Evolutionary conservation across 2,329 filamentous ascomycete species (phyloP).

Genomic region (Beauveria scarabaeidicola): DNA sequence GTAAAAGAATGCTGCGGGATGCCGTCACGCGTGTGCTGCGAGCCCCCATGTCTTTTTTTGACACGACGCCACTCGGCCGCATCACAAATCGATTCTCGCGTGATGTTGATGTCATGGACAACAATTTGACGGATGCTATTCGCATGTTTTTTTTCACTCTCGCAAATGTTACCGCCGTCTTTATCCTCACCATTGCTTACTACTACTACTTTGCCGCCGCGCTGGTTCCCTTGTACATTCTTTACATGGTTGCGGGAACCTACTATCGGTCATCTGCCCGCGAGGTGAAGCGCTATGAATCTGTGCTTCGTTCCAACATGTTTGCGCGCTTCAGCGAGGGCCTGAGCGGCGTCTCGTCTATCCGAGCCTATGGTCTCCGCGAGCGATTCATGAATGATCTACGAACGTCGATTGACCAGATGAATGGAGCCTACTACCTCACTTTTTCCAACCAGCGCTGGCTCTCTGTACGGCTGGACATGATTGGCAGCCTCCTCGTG

Average conservation of each 20-base stretch:
- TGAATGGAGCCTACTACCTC: constrained; percentile 90
- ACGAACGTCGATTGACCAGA: constrained; percentile 69
- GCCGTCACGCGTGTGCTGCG: constrained; percentile 71
- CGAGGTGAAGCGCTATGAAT: constrained; percentile 90
- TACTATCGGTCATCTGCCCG: constrained; percentile 90
- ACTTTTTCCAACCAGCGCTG: constrained; percentile 95
- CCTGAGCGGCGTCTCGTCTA: constrained; percentile 72
- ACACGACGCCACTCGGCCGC: constrained; percentile 87
- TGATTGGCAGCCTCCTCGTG: constrained; percentile 75
- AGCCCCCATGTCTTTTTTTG: constrained; percentile 84
- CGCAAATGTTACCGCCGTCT: constrained; percentile 73
- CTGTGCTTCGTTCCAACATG: constrained; percentile 76
- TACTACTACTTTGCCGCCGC: constrained; percentile 77
- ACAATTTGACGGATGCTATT: constrained; percentile 78
- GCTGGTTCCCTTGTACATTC: constrained; percentile 54
- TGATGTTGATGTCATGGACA: constrained; percentile 96
- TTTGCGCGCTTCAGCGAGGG: constrained; percentile 91
- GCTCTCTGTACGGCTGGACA: constrained; percentile 77
- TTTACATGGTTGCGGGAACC: constrained; percentile 74
- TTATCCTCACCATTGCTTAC: constrained; percentile 86
- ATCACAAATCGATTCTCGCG: constrained; percentile 96
- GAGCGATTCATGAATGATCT: constrained; percentile 65
- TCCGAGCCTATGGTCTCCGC: constrained; percentile 80
- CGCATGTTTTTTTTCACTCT: constrained; percentile 87
- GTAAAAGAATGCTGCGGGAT: constrained; percentile 69